phyloP scores from a whole-genome alignment of 352 stramenopile species.

The Pythium oligandrum region DNA sequence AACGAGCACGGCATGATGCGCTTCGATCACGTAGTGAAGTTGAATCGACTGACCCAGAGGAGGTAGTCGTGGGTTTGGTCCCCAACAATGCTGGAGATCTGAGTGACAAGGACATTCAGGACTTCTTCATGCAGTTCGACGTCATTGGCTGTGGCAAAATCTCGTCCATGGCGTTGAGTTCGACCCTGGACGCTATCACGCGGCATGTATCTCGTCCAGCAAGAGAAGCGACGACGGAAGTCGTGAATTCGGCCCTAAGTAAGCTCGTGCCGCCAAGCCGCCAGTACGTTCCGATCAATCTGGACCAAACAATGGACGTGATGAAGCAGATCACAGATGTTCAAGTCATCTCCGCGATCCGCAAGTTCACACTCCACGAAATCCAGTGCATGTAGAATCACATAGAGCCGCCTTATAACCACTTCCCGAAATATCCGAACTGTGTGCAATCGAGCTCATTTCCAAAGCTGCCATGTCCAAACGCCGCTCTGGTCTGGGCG shows the following conservation, averaged over 20 bases:
- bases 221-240: background rate
- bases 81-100: background rate
- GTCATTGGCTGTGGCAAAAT: constrained; percentile 45
- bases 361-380: constrained; percentile 43
- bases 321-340: constrained; percentile 33
- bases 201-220: constrained; percentile 24
- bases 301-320: constrained; percentile 30
- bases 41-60: too few relatives aligned
- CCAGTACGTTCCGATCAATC: constrained; percentile 18
- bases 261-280: constrained; percentile 21
- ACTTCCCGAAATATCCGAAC: constrained; percentile 3
- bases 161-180: constrained; percentile 25
- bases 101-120: constrained; percentile 10
- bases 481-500: constrained; percentile 3
- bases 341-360: constrained; percentile 34
- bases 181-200: constrained; percentile 36
- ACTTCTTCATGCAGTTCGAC: constrained; percentile 56
- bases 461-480: constrained; percentile 5
- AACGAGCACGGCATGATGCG: too few relatives aligned
- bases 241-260: background rate
- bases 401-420: too few relatives aligned
- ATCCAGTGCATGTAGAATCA: constrained; percentile 49
- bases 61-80: too few relatives aligned
- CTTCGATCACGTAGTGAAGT: too few relatives aligned
- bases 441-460: too few relatives aligned